Conservation (phyloP, 129 eudicot genomes). For the Tanacetum coccineum region DNA sequence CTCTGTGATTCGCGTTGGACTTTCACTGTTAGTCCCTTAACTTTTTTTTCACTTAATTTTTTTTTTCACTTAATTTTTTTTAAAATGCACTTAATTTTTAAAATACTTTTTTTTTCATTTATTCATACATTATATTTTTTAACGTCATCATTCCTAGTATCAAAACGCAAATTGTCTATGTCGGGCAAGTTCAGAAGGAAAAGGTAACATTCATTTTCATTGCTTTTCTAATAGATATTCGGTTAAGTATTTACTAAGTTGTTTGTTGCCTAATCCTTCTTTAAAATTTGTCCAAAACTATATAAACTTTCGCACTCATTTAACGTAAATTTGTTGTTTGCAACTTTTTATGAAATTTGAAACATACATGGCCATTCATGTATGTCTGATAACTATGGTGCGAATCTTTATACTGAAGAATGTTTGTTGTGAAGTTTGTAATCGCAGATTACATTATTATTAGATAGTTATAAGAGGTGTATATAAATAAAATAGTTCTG, state of each 20-base stretch:
- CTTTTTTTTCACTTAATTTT: too few relatives aligned
- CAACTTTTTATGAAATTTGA: too few relatives aligned
- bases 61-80: too few relatives aligned
- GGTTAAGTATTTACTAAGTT: background rate
- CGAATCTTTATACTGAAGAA: too few relatives aligned
- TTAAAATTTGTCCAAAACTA: background rate
- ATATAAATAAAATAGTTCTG: background rate
- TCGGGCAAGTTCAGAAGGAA: conserved; percentile 76
- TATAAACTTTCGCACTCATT: background rate
- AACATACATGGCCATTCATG: too few relatives aligned
- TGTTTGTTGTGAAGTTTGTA: background rate
- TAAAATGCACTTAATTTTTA: too few relatives aligned
- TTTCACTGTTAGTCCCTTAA: too few relatives aligned
- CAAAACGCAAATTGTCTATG: conserved; percentile 95
- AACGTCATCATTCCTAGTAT: conserved; percentile 80
- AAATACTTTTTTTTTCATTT: too few relatives aligned
- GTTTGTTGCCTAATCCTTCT: background rate
- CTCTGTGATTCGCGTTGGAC: too few relatives aligned
- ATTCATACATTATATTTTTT: too few relatives aligned
- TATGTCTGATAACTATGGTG: background rate
- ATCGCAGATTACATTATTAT: background rate
- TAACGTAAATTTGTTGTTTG: background rate
- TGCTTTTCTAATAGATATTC: background rate
- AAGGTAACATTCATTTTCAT: conserved; percentile 66
- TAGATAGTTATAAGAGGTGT: background rate